These are phyloP conservation scores for Westerdykella sp. DNA, from an alignment of 2,329 filamentous ascomycete genomes.

Conservation along the genomic window DNA sequence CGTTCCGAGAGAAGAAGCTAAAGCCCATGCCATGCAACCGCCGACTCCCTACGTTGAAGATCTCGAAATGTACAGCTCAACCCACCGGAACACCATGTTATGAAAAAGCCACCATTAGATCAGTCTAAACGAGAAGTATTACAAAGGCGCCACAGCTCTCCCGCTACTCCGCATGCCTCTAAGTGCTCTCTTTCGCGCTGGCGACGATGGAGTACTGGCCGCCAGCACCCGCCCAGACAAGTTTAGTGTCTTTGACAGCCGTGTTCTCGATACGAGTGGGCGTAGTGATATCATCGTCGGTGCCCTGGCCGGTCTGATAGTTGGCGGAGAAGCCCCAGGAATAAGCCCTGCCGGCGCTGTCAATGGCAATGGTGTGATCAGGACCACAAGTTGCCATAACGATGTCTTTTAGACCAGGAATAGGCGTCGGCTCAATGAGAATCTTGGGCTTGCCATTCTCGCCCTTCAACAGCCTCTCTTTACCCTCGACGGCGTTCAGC, in stretches of 20 bases:
- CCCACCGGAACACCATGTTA: no score
- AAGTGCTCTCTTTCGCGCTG: conserved; percentile 14
- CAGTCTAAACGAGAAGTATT: no score
- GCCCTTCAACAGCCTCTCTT: conserved; percentile 43
- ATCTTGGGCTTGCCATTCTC: conserved; percentile 62
- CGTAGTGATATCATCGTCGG: conserved; percentile 68
- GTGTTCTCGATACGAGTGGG: conserved; percentile 81
- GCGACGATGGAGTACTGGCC: conserved; percentile 73
- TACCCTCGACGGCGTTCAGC: conserved; percentile 36
- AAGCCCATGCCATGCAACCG: no score
- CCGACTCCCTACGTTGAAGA: no score
- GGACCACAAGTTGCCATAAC: conserved; percentile 56
- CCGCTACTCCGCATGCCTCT: background rate
- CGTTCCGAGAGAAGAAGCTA: no score
- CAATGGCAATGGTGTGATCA: conserved; percentile 69
- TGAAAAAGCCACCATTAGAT: no score
- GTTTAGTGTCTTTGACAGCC: conserved; percentile 66
- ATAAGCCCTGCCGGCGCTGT: conserved; percentile 62
- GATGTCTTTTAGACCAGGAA: conserved; percentile 55
- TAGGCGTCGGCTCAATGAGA: conserved; percentile 57
- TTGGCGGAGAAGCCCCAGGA: conserved; percentile 76
- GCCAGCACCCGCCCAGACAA: conserved; percentile 76
- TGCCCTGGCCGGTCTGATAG: conserved; percentile 74
- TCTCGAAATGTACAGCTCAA: no score
- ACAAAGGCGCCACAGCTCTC: no score